phyloP scores from a whole-genome alignment of 2,329 filamentous ascomycete genomes.

The Ascocoryne sarcoides region DNA sequence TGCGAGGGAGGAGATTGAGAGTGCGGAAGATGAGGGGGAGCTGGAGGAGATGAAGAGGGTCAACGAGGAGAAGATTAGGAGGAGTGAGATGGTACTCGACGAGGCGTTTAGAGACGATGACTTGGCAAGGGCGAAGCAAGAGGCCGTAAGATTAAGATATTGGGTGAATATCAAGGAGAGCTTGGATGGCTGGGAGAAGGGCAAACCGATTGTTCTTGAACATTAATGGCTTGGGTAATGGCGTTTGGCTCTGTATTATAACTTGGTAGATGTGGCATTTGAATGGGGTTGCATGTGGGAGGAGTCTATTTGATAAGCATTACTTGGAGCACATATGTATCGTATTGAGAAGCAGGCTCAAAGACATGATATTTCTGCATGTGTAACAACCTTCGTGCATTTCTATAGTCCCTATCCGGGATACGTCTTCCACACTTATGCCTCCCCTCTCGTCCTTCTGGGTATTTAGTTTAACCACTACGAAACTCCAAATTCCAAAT shows the following conservation, averaged over 20 bases:
- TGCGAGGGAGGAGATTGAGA: constrained; percentile 66
- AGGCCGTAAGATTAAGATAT: constrained; percentile 74
- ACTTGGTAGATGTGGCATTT: not conserved
- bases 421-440: too few relatives aligned
- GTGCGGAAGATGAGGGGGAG: constrained; percentile 57
- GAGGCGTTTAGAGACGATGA: constrained; percentile 58
- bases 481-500: not conserved
- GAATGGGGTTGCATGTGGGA: not conserved
- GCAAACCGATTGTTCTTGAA: constrained; percentile 49
- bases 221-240: constrained; percentile 31
- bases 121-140: constrained; percentile 54
- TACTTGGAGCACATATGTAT: not conserved
- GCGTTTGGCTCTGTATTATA: not conserved
- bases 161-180: constrained; percentile 84
- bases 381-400: too few relatives aligned
- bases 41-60: constrained; percentile 47
- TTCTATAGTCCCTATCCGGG: too few relatives aligned
- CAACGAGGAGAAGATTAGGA: constrained; percentile 60
- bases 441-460: too few relatives aligned
- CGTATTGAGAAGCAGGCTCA: too few relatives aligned
- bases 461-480: not conserved
- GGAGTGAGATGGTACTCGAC: constrained; percentile 55
- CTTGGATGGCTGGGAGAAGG: constrained; percentile 75
- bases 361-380: too few relatives aligned
- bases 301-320: not conserved